These are phyloP conservation scores for Claviceps monticola DNA, from an alignment of 2,329 filamentous ascomycete species.

Conservation along the genomic window DNA sequence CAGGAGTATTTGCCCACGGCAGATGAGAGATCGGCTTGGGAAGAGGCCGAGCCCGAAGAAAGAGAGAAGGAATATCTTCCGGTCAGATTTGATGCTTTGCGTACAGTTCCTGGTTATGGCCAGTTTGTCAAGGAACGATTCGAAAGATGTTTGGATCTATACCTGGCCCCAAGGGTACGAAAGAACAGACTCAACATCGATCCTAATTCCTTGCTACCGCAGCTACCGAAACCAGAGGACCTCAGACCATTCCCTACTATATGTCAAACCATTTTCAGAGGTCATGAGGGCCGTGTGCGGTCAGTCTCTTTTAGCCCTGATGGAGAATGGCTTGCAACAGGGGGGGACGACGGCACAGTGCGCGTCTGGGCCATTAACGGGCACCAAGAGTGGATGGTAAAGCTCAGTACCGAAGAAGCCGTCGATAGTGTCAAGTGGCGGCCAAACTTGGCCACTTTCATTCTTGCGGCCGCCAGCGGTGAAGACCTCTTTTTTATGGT, in stretches of 20 bases:
- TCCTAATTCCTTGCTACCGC: slow-evolving; percentile 80
- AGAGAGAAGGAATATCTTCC: slow-evolving; percentile 81
- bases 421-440: slow-evolving; percentile 86
- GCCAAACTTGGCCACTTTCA: slow-evolving; percentile 63
- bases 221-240: slow-evolving; percentile 84
- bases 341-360: slow-evolving; percentile 86
- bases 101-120: slow-evolving; percentile 85
- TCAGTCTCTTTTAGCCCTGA: slow-evolving; percentile 74
- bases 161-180: slow-evolving; percentile 81
- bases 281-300: slow-evolving; percentile 79
- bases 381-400: slow-evolving; percentile 74
- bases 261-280: slow-evolving; percentile 73
- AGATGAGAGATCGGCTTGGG: slow-evolving; percentile 74
- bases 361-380: slow-evolving; percentile 87
- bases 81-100: slow-evolving; percentile 65
- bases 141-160: slow-evolving; percentile 87
- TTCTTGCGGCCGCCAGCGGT: slow-evolving; percentile 72
- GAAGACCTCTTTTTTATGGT: slow-evolving; percentile 79
- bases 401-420: slow-evolving; percentile 61
- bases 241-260: slow-evolving; percentile 89
- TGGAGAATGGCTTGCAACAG: slow-evolving; percentile 76
- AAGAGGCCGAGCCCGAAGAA: slow-evolving; percentile 77
- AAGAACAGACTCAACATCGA: slow-evolving; percentile 96
- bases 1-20: slow-evolving; percentile 82
- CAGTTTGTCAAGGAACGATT: slow-evolving; percentile 91